Conservation (phyloP, 2,329 filamentous ascomycete species). For the Pseudogymnoascus sp. region DNA sequence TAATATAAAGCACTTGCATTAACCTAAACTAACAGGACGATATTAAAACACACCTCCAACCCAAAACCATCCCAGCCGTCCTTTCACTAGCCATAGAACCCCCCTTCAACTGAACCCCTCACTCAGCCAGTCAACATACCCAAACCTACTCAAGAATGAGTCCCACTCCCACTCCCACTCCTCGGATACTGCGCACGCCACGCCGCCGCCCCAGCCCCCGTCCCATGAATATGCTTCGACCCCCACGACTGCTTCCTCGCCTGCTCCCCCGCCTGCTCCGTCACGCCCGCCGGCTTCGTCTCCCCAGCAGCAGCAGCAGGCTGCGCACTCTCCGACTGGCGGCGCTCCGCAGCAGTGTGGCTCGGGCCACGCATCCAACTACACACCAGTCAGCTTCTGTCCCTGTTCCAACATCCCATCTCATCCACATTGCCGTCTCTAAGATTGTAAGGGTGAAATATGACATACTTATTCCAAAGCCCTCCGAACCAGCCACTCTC, state of each 20-base stretch:
- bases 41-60: not conserved
- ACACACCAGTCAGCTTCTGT: not conserved
- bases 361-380: not conserved
- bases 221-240: slow-evolving; percentile 2
- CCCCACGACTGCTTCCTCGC: not conserved
- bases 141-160: not conserved
- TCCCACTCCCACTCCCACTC: not conserved
- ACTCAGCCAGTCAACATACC: not conserved
- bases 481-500: slow-evolving; percentile 22
- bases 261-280: not conserved
- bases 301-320: not conserved
- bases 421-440: not conserved
- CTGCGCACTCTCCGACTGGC: not conserved
- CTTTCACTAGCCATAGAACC: not conserved
- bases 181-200: not conserved
- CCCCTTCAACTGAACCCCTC: not conserved
- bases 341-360: not conserved
- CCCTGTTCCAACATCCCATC: not conserved
- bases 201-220: not conserved
- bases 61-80: not conserved
- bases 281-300: not conserved
- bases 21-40: not conserved
- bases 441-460: slow-evolving; percentile 8
- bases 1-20: not conserved
- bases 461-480: slow-evolving; percentile 31